Evolutionary conservation across 2,329 filamentous ascomycete genomes (phyloP), one percentile per base, ranked within the genome.

Genomic region (Hortaea sp.): DNA sequence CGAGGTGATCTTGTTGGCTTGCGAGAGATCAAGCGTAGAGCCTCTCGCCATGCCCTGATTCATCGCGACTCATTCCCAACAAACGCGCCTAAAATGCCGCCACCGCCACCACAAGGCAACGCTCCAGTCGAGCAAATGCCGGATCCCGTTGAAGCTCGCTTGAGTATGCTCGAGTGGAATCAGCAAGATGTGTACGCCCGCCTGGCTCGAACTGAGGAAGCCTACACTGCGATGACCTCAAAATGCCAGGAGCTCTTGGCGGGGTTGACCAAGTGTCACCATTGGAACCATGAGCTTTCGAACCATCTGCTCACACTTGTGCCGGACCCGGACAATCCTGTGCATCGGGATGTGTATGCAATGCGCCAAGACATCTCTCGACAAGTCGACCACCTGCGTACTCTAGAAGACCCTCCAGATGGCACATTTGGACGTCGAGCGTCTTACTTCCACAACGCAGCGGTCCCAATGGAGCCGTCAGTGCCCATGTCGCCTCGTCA

Each of bases 1-100:
- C 82, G 89, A 53, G 92, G 92, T 34, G 90, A 98, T 64, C 72
- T 98, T 27, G 82, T 90, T 43, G 88, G 90, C 6, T 70, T 98
- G 50, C 79, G 92, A 39, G 92, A 98, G 63, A 98, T 98, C 67
- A 95, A 95, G 68, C 84, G 92, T 51, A 80, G 92, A 50, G 90
- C 92, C 12, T 97, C 90, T 32, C 78, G 92, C 51, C 92, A 97
- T 69, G 84, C 90, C 27, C 75, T 97, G 46, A 94, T 95, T 27
- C 88, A 97, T 63, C 81, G 90, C 56, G 92, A 97, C 62, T 85
- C 83, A 10, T 95, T 92, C 68, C 84, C 82, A 2, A 64, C 66
- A 53, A 78, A 78, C 48, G 32, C 44, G 29, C 81, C 85, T 49
- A 94, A 94, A 62, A 58, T 69, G 45, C 74, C 84, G 37, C 76